A percentile compares a stretch with the other conserved stretches of the same genome.
Conservation (phyloP, 2,329 filamentous ascomycete species). For the Microsporum canis region DNA sequence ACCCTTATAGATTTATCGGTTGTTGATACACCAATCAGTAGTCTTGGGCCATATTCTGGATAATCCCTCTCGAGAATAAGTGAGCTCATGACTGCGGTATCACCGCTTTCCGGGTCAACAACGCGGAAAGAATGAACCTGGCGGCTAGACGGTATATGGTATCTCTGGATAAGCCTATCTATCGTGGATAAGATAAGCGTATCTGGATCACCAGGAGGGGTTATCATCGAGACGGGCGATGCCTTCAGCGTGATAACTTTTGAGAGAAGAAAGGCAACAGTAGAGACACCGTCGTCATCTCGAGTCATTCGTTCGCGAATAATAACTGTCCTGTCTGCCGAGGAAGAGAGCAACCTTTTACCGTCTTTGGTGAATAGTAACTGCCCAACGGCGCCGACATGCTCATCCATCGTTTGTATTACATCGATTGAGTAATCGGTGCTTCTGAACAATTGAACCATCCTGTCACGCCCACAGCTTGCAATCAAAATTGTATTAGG, state of each 20-base stretch:
- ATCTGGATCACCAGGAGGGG: conserved; percentile 51
- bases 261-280: conserved; percentile 64
- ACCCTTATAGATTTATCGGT: conserved; percentile 91
- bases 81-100: conserved; percentile 73
- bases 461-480: conserved; percentile 77
- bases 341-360: conserved; percentile 67
- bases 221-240: conserved; percentile 72
- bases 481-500: conserved; percentile 57
- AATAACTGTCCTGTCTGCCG: conserved; percentile 75
- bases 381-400: conserved; percentile 71
- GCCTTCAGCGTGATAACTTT: conserved; percentile 73
- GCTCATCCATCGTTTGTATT: conserved; percentile 84
- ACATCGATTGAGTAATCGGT: conserved; percentile 54
- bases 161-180: conserved; percentile 50
- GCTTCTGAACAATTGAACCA: conserved; percentile 74
- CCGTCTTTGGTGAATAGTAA: conserved; percentile 64
- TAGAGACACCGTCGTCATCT: conserved; percentile 43
- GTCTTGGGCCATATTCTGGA: conserved; percentile 46
- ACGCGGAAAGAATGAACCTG: conserved; percentile 67
- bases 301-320: conserved; percentile 66
- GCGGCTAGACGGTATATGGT: conserved; percentile 55
- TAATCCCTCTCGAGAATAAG: conserved; percentile 50
- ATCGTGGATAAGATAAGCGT: conserved; percentile 49
- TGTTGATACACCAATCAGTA: conserved; percentile 79
- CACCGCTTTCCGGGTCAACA: conserved; percentile 64